A percentile compares a stretch with the other conserved stretches of the same genome.
Evolutionary conservation across 352 stramenopile species (phyloP).

Genomic region (Phytophthora hibernalis): DNA sequence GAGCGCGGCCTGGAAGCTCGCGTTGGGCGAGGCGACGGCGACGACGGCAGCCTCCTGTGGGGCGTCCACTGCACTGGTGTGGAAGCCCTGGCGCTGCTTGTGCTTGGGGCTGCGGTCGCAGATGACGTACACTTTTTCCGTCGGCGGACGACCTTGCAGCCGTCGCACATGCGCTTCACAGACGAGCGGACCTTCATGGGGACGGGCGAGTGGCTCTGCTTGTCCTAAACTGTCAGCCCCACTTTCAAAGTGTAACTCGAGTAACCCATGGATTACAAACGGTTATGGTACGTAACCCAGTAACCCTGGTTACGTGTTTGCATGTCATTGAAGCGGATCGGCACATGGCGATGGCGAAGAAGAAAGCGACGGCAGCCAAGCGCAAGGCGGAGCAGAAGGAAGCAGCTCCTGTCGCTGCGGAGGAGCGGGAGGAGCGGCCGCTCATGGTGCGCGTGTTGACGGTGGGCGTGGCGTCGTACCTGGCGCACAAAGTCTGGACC

Average conservation of each 20-base stretch:
- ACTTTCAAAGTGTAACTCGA: slow-evolving; percentile 4
- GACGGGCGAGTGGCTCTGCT: slow-evolving; percentile 27
- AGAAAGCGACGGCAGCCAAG: slow-evolving; percentile 17
- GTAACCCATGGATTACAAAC: background rate
- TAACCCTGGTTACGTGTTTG: background rate
- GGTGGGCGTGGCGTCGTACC: slow-evolving; percentile 68
- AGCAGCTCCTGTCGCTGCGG: background rate
- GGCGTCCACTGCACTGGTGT: slow-evolving; percentile 66
- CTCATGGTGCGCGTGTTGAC: slow-evolving; percentile 65
- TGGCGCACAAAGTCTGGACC: slow-evolving; percentile 86
- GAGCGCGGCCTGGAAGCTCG: slow-evolving; percentile 93
- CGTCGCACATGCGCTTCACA: slow-evolving; percentile 92
- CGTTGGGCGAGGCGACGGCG: slow-evolving; percentile 86
- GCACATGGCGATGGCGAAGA: slow-evolving; percentile 6
- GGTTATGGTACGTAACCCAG: background rate
- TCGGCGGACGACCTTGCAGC: slow-evolving; percentile 92
- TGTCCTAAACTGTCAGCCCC: slow-evolving; percentile 26
- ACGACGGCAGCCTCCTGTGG: slow-evolving; percentile 31
- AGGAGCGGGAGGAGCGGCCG: slow-evolving; percentile 39
- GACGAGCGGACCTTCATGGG: slow-evolving; percentile 93
- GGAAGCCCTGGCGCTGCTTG: slow-evolving; percentile 94
- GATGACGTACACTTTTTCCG: slow-evolving; percentile 91
- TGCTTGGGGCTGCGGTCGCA: slow-evolving; percentile 93
- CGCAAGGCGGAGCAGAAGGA: slow-evolving; percentile 25
- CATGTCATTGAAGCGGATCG: slow-evolving; percentile 6